Percentiles rank a stretch among this genome's conserved stretches.
Evolutionary conservation across 2,329 filamentous ascomycete genomes (phyloP).

Genomic region (Hymenoscyphus fraxineus): DNA sequence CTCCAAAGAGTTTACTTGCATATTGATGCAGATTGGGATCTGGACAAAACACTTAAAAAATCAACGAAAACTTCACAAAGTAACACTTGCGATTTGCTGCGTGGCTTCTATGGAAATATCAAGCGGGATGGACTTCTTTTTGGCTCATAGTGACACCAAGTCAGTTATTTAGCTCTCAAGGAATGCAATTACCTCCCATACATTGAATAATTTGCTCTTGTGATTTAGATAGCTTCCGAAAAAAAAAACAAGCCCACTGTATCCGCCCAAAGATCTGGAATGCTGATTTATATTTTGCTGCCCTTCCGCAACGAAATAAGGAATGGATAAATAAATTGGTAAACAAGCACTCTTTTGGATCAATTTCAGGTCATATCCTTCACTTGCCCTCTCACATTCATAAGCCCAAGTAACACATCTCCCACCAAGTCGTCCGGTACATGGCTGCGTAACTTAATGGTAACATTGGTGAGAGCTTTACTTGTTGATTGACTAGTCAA

Average conservation of each 20-base stretch:
- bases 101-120: slow-evolving; percentile 6
- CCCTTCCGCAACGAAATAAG: background rate
- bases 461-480: too few species aligned
- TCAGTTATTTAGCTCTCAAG: slow-evolving; percentile 5
- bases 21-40: slow-evolving; percentile 8
- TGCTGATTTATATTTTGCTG: background rate
- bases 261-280: too few species aligned
- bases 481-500: too few species aligned
- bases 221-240: background rate
- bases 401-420: too few species aligned
- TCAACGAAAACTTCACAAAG: background rate
- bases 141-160: slow-evolving; percentile 4
- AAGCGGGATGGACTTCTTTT: slow-evolving; percentile 1
- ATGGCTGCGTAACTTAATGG: too few species aligned
- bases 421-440: too few species aligned
- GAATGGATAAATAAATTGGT: background rate
- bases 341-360: background rate
- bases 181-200: slow-evolving; percentile 1
- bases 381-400: too few species aligned
- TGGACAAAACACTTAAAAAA: background rate
- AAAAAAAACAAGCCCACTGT: too few species aligned
- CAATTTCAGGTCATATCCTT: too few species aligned
- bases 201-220: background rate
- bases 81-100: slow-evolving; percentile 2
- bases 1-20: slow-evolving; percentile 5